Base-by-base conservation (phyloP, 495 filamentous ascomycete species). In the Xylaria nigripes region DNA sequence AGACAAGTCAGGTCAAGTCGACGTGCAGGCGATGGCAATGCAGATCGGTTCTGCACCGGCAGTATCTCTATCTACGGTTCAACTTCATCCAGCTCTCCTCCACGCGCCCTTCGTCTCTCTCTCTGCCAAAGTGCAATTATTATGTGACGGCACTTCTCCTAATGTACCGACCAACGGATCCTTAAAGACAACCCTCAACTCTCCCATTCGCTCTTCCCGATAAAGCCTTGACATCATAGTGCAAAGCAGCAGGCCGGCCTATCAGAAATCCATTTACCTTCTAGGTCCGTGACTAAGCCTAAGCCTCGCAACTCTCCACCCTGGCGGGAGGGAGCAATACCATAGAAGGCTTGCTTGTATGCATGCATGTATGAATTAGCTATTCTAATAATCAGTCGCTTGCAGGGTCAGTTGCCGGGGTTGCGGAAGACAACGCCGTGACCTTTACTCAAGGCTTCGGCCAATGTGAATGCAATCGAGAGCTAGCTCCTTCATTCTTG, bases 31-130 rank as follows among this genome's bases (percentile, higher is more conserved):
- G 51, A 46, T 21, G 32, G 51, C 45, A 54, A 43, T 38, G 51
- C 23, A 38, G 10, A 54, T 32, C 36, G 36, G 36, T 5, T 12
- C 36, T 22, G 30, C 51, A 54, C 44, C 32, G 47, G 30, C 22
- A 48, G 19, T 40, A 48, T 42, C 51, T 48, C 51, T 54, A 54
- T 54, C 51, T 54, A 54, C 45, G 51, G 47, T 42, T 24, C 51
- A 36, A 22, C 34, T 30, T 41, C 43, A 29, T 29, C 32, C 2
- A 29, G 30, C 19, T n/a, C 32, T 10, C n/a, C 45, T 34, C 32
- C 45, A 42, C 18, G 22, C 30, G 34, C 18, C 36, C 19, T 16
- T 8, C 42, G 10, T 32, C 22, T 13, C 18, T 18, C 18, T 13
- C 16, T 42, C 18, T 16, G 6, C 27, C 51, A 46, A 19, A 15